A percentile compares a stretch with the other conserved stretches of the same genome.
Conservation (phyloP, 1,284 basidiomycete species). For the Hymenochaete sp. region DNA sequence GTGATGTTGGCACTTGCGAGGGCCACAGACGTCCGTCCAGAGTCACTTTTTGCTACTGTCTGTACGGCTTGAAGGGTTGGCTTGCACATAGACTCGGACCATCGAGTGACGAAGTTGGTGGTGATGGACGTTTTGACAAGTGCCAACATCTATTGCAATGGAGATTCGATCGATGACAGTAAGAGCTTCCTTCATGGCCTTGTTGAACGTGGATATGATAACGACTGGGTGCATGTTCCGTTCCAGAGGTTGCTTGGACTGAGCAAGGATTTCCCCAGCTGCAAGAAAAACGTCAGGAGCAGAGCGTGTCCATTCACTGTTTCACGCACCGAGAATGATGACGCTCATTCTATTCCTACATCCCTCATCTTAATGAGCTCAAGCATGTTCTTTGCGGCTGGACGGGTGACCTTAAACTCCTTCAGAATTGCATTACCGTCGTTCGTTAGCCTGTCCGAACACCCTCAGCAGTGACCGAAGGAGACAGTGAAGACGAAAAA, state of each 20-base stretch:
- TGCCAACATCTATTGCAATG: slow-evolving; percentile 92
- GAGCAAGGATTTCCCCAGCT: slow-evolving; percentile 99
- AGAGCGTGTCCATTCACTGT: neutral
- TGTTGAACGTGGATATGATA: slow-evolving; percentile 97
- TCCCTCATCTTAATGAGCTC: slow-evolving; percentile 96
- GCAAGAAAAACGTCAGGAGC: slow-evolving; percentile 9
- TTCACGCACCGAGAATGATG: slow-evolving; percentile 80
- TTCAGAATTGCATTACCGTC: slow-evolving; percentile 96
- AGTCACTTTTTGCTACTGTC: slow-evolving; percentile 64
- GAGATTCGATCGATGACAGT: slow-evolving; percentile 84
- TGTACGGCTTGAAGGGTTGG: slow-evolving; percentile 90
- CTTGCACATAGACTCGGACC: slow-evolving; percentile 96
- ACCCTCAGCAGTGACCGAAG: slow-evolving; percentile 1
- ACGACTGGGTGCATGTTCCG: slow-evolving; percentile 97
- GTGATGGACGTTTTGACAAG: slow-evolving; percentile 98
- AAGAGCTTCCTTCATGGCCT: slow-evolving; percentile 87
- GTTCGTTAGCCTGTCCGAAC: slow-evolving; percentile 70
- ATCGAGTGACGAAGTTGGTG: slow-evolving; percentile 94
- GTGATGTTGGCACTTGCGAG: slow-evolving; percentile 86
- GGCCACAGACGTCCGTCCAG: slow-evolving; percentile 80
- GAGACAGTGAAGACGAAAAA: neutral
- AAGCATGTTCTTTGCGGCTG: slow-evolving; percentile 99
- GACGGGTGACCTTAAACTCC: slow-evolving; percentile 97
- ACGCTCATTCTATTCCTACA: slow-evolving; percentile 96
- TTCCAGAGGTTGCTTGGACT: slow-evolving; percentile 87